A percentile compares a stretch with the other conserved stretches of the same genome.
Evolutionary conservation across 345 rosid genomes (phyloP).

Genomic region (Camelina sativa): DNA sequence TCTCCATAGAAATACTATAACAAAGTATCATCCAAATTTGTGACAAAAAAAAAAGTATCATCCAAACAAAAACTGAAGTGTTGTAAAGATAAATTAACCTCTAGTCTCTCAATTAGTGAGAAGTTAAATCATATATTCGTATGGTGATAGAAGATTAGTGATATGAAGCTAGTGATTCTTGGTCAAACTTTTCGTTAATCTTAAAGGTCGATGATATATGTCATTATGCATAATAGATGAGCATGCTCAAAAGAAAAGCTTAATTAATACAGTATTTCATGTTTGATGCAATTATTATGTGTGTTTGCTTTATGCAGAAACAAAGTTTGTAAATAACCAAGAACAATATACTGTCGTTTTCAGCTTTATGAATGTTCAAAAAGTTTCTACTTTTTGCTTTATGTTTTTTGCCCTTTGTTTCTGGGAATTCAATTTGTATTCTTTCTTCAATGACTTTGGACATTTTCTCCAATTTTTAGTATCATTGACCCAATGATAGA

Average conservation of each 20-base stretch:
- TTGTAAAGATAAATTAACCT: neutral
- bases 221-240: slow-evolving; percentile 20
- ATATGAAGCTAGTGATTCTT: slow-evolving; percentile 1
- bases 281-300: slow-evolving; percentile 37
- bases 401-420: slow-evolving; percentile 39
- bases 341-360: slow-evolving; percentile 41
- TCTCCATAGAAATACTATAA: neutral
- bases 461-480: slow-evolving; percentile 16
- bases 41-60: too few relatives aligned
- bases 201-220: slow-evolving; percentile 7
- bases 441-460: slow-evolving; percentile 30
- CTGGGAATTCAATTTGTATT: slow-evolving; percentile 28
- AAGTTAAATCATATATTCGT: neutral
- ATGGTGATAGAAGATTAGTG: neutral
- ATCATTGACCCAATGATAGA: neutral
- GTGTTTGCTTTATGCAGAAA: slow-evolving; percentile 36
- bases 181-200: neutral
- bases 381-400: slow-evolving; percentile 41
- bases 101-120: neutral
- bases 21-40: neutral
- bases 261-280: slow-evolving; percentile 12
- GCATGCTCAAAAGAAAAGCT: slow-evolving; percentile 35
- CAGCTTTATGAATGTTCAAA: slow-evolving; percentile 43
- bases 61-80: neutral
- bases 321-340: slow-evolving; percentile 32